A percentile compares a stretch with the other conserved stretches of the same genome.
Evolutionary conservation across 208 protist species (phyloP).

Genomic region (Acanthamoeba culbertsoni): DNA sequence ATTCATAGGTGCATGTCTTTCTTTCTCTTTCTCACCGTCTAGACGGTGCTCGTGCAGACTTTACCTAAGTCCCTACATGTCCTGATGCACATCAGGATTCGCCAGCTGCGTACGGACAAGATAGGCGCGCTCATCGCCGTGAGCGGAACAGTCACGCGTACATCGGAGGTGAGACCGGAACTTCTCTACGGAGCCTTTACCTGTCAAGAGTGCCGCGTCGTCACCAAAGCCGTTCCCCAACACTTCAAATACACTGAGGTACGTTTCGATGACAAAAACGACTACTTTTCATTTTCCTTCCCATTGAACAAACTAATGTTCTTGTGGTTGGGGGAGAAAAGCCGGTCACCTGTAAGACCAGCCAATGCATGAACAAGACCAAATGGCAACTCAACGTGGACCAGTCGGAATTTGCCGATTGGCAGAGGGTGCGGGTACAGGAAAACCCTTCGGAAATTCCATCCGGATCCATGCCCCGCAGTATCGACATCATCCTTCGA

Average conservation of each 20-base stretch:
- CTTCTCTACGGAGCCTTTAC: constrained; percentile 95
- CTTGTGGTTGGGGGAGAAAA: too few species aligned
- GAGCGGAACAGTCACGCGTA: constrained; percentile 97
- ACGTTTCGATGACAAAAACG: too few species aligned
- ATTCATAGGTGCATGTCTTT: constrained; percentile 52
- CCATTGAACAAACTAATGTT: too few species aligned
- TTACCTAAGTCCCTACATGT: too few species aligned
- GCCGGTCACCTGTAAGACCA: constrained; percentile 89
- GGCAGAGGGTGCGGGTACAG: constrained; percentile 97
- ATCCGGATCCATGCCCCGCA: constrained; percentile 94
- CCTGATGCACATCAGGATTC: too few species aligned
- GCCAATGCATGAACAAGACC: constrained; percentile 90
- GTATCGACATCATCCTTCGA: constrained; percentile 95
- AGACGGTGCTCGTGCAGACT: too few species aligned
- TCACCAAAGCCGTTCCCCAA: constrained; percentile 90
- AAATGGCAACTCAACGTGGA: constrained; percentile 89
- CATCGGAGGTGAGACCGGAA: constrained; percentile 97
- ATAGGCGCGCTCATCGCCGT: constrained; percentile 95
- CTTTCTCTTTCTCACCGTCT: too few species aligned
- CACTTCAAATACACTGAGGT: constrained; percentile 98
- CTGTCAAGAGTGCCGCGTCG: constrained; percentile 94
- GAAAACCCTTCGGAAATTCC: constrained; percentile 95
- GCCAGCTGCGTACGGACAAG: constrained; percentile 90
- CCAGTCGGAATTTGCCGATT: constrained; percentile 94
- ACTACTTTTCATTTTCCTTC: too few species aligned